phyloP scores from a whole-genome alignment of 1,284 basidiomycete genomes.

The Prillingera fragicola region DNA sequence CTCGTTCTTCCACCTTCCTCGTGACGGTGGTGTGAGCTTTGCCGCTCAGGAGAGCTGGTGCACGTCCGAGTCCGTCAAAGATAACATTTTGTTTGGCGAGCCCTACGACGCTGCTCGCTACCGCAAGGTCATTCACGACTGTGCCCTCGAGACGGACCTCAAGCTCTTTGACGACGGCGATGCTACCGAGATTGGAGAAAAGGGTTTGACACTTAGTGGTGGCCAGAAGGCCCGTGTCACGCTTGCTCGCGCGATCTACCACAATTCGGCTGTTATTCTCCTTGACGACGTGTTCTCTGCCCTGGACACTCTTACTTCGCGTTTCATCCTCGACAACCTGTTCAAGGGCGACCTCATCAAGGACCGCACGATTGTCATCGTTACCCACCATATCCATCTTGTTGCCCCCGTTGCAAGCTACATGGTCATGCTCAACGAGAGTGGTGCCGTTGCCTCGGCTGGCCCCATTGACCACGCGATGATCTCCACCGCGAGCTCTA shows the following conservation, averaged over 20 bases:
- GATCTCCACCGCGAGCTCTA: slow-evolving; percentile 13
- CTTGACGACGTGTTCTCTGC: slow-evolving; percentile 55
- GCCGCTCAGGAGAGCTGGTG: slow-evolving; percentile 72
- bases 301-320: slow-evolving; percentile 59
- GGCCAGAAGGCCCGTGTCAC: slow-evolving; percentile 67
- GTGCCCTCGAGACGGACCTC: slow-evolving; percentile 60
- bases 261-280: slow-evolving; percentile 58
- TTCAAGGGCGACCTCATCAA: slow-evolving; percentile 63
- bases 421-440: slow-evolving; percentile 58
- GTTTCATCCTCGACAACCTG: slow-evolving; percentile 70
- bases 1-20: slow-evolving; percentile 64
- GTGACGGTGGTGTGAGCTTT: slow-evolving; percentile 62
- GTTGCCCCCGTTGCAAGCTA: slow-evolving; percentile 60
- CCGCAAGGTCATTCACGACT: slow-evolving; percentile 57
- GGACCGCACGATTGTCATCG: slow-evolving; percentile 65
- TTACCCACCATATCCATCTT: slow-evolving; percentile 68
- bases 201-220: slow-evolving; percentile 54
- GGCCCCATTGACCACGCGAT: slow-evolving; percentile 33
- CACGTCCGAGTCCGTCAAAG: slow-evolving; percentile 51
- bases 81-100: slow-evolving; percentile 57
- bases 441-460: slow-evolving; percentile 45
- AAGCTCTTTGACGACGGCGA: slow-evolving; percentile 66
- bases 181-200: slow-evolving; percentile 56
- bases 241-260: slow-evolving; percentile 66
- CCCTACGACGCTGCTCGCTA: slow-evolving; percentile 55